Base-by-base conservation (phyloP, 1,139 yeast genomes). In the Candida pseudocylindracea region DNA sequence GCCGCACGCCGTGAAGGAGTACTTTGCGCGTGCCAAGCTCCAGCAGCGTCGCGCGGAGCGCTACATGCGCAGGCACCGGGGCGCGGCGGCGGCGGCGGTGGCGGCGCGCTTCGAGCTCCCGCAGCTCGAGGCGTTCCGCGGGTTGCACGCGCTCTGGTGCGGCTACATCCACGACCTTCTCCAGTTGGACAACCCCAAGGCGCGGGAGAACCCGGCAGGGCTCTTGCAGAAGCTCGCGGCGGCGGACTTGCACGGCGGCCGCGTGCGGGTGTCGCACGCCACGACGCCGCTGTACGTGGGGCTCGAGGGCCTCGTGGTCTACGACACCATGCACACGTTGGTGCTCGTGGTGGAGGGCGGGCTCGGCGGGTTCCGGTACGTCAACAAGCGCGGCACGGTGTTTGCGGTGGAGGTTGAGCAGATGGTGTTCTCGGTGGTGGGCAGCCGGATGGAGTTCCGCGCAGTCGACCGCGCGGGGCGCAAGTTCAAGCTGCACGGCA, bases 211-310 rank as follows among this genome's bases (percentile, higher is more conserved):
- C 20, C 20, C 20, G 20, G 20, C 20, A 6, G 20, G 20, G 20
- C 20, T 15, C 20, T 37, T 55, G 8, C 52, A 52, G 25, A 73
- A 74, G 43, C 51, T 85, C 28, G 64, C 88, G 0, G 63, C 74
- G 39, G 88, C 93, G 1, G 98, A 88, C 45, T 79, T 65, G 49
- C 78, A 76, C 42, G 96, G 98, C 2, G 70, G 93, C 12, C 48
- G 55, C 30, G 38, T 85, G 15, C 58, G 61, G 11, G 88, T 85
- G 0, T 44, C 60, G 1, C 63, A 68, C 31, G 62, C 83, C 10
- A 52, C 56, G 12, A 78, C 78, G 42, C 55, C 61, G 2, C 63
- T 68, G 33, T 45, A 68, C 35, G 62, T 73, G 6, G 93, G 93
- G 0, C 43, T 64, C 12, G 42, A 60, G 30, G 98, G 98, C 0